These are phyloP conservation scores for Exophiala oligosperma DNA, from an alignment of 2,329 filamentous ascomycete species.

Conservation along the genomic window DNA sequence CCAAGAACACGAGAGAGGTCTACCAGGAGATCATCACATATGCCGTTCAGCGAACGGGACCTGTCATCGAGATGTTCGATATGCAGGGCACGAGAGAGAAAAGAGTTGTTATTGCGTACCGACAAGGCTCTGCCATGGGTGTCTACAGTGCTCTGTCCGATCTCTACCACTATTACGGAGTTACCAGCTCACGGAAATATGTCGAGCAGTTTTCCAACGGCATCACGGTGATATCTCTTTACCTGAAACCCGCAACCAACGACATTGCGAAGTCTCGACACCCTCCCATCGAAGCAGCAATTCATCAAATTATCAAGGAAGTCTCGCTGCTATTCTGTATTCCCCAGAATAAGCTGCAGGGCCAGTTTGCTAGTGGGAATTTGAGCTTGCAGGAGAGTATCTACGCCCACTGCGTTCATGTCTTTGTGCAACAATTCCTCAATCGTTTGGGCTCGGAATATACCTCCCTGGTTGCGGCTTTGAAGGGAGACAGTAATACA, in stretches of 20 bases:
- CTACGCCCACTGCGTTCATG: constrained; percentile 96
- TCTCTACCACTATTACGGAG: constrained; percentile 97
- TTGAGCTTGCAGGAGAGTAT: constrained; percentile 95
- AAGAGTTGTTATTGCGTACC: constrained; percentile 90
- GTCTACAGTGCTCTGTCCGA: constrained; percentile 95
- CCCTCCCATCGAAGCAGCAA: constrained; percentile 88
- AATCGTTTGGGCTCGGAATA: constrained; percentile 94
- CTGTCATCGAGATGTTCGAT: constrained; percentile 97
- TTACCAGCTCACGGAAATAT: constrained; percentile 95
- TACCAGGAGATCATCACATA: constrained; percentile 92
- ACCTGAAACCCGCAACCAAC: constrained; percentile 72
- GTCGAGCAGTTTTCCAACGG: constrained; percentile 99
- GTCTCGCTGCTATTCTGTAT: constrained; percentile 96
- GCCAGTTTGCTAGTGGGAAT: constrained; percentile 79
- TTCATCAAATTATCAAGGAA: constrained; percentile 99
- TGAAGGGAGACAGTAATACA: constrained; percentile 77
- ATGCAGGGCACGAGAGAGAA: constrained; percentile 90
- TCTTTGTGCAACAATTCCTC: constrained; percentile 96
- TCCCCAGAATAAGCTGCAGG: constrained; percentile 93
- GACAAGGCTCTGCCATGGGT: constrained; percentile 85
- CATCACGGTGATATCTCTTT: constrained; percentile 94
- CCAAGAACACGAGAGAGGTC: constrained; percentile 89
- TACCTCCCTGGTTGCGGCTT: constrained; percentile 75
- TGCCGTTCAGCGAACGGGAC: constrained; percentile 80
- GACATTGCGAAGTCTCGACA: constrained; percentile 56